Conservation (phyloP, 164 flowering plant species). For the Pachysandra terminalis region DNA sequence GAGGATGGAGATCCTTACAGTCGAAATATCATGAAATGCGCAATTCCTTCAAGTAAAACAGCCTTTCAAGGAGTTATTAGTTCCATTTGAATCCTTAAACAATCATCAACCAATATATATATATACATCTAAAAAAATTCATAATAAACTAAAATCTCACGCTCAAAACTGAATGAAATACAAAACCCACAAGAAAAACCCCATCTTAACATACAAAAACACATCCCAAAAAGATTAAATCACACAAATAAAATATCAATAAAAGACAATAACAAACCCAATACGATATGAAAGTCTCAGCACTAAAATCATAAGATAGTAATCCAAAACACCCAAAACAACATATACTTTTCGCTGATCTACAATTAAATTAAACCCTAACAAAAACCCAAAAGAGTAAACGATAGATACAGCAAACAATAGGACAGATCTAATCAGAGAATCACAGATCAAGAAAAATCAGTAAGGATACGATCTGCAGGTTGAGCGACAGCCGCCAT, state of each 20-base stretch:
- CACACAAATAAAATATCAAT: not conserved
- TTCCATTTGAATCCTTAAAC: not conserved
- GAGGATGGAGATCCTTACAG: not conserved
- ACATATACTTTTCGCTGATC: conserved; percentile 1
- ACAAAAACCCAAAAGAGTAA: conserved; percentile 12
- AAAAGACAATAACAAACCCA: not conserved
- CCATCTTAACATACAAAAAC: not conserved
- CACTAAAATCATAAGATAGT: not conserved
- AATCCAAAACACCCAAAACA: not conserved
- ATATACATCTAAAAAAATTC: not conserved
- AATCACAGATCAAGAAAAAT: not conserved
- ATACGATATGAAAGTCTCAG: not conserved
- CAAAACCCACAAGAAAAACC: not conserved
- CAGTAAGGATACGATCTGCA: conserved; percentile 41
- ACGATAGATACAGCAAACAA: not conserved
- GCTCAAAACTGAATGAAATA: too few relatives aligned
- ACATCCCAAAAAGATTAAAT: not conserved
- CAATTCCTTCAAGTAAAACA: too few relatives aligned
- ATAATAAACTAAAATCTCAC: too few relatives aligned
- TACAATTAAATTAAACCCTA: conserved; percentile 18
- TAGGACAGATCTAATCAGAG: not conserved
- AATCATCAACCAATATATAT: not conserved
- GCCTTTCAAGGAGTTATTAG: not conserved
- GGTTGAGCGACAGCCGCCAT: conserved; percentile 41
- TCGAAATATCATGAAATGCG: not conserved